Conservation (phyloP, 2,329 filamentous ascomycete genomes). For the Septoria linicola region DNA sequence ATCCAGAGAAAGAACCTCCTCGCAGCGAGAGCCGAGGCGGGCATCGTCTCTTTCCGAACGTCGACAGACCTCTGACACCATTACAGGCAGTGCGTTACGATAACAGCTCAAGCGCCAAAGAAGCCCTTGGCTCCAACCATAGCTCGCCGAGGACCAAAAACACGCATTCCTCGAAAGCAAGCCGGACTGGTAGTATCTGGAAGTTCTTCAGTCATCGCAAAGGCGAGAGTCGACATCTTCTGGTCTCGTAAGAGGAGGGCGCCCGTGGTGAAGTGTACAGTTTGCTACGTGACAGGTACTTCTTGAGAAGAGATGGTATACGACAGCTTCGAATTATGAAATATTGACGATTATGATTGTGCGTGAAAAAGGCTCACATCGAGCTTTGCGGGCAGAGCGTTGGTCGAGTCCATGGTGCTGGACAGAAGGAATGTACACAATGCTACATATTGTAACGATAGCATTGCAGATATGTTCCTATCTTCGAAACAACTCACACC, state of each 20-base stretch:
- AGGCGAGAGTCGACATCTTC: constrained; percentile 10
- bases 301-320: background rate
- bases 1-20: background rate
- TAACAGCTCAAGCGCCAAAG: constrained; percentile 17
- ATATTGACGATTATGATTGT: too few relatives aligned
- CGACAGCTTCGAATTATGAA: too few relatives aligned
- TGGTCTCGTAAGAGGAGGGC: constrained; percentile 9
- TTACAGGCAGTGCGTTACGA: constrained; percentile 17
- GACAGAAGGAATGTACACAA: too few relatives aligned
- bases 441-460: background rate
- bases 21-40: constrained; percentile 3
- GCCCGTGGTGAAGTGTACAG: background rate
- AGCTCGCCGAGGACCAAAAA: constrained; percentile 3
- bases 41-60: constrained; percentile 23
- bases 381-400: constrained; percentile 4
- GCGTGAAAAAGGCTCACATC: too few relatives aligned
- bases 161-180: constrained; percentile 18
- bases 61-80: constrained; percentile 18
- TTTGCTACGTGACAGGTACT: background rate
- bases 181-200: constrained; percentile 19
- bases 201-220: constrained; percentile 21
- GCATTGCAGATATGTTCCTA: too few relatives aligned
- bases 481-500: background rate
- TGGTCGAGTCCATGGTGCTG: too few relatives aligned
- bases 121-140: constrained; percentile 6